Evolutionary conservation across 106 monocot genomes (phyloP), one percentile per base, ranked within the genome.

Genomic region (Allium sativum): DNA sequence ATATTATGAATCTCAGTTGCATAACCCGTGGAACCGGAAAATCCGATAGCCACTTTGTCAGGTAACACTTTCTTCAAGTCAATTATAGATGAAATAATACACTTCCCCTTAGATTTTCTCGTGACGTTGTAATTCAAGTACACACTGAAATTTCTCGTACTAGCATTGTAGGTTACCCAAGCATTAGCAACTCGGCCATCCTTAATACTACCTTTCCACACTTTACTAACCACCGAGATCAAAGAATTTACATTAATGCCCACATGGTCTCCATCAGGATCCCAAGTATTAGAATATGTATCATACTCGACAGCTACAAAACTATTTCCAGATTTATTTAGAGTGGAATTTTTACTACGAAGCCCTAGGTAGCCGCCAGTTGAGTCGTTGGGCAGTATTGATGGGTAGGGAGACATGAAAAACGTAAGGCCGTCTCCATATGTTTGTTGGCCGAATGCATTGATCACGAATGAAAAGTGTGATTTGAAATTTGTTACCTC

Each of bases 371-470:
- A 43, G 4, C 73, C 72, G 6, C 84, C 88, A 6, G n/a, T 21
- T 8, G 81, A 79, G 67, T 62, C 19, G 6, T 21, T 7, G 18
- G 79, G 92, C 16, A 84, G 14, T 53, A 8, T 7, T 55, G 78
- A 81, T 11, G 76, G 65, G 21, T 43, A 72, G 3, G 84, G 75
- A 16, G 80, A 22, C 61, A 93, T 76, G 69, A 87, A 84, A 81
- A 92, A 87, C 15, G 87, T 78, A 21, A 92, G 62, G 18, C 92
- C 92, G n/a, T 92, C 92, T 9, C 78, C 92, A 51, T 61, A 60
- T 9, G 7, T 1, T 7, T 41, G 7, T n/a, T 3, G 13, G 18
- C 71, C 42, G 46, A 72, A 44, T 1, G 76, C 48, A 19, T 74
- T 45, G 46, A 92, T 84, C 65, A 59, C 15, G 76, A 92, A 92